Evolutionary conservation across 2,329 filamentous ascomycete genomes (phyloP).

Genomic region (Tolypocladium tropicale): DNA sequence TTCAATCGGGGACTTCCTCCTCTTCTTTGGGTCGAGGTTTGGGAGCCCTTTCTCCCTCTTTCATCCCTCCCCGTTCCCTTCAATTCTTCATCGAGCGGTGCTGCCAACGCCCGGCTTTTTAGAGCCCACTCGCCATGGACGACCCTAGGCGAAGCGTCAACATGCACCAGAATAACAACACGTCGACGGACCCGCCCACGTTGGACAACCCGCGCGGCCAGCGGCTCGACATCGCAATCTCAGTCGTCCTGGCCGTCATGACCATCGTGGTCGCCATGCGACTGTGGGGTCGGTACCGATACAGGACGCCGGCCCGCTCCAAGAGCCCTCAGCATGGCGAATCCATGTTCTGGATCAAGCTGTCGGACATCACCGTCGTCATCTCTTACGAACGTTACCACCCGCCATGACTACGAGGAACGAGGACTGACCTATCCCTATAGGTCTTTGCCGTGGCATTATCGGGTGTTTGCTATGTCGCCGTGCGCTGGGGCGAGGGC

Average conservation of each 20-base stretch:
- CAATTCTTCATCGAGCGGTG: neutral
- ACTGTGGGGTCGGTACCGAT: neutral
- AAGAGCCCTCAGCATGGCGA: neutral
- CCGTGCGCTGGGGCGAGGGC: neutral
- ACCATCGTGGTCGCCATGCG: neutral
- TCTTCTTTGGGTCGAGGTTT: no score
- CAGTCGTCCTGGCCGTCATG: neutral
- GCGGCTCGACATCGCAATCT: neutral
- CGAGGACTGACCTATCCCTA: neutral
- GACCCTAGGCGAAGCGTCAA: neutral
- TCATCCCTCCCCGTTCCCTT: no score
- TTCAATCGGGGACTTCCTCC: no score
- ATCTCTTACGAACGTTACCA: neutral
- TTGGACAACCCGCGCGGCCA: neutral
- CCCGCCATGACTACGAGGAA: neutral
- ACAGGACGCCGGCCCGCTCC: neutral
- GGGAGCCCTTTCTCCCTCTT: no score
- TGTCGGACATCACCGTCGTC: neutral
- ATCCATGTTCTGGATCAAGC: neutral
- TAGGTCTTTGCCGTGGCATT: neutral
- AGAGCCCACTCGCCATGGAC: no score
- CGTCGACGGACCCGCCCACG: neutral
- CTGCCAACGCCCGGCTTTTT: neutral
- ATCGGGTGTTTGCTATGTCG: neutral
- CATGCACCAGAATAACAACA: neutral